Evolutionary conservation across 768 basidiomycete genomes (phyloP), one percentile per base, ranked within the genome.

Genomic region (Amanita pseudoporphyria): DNA sequence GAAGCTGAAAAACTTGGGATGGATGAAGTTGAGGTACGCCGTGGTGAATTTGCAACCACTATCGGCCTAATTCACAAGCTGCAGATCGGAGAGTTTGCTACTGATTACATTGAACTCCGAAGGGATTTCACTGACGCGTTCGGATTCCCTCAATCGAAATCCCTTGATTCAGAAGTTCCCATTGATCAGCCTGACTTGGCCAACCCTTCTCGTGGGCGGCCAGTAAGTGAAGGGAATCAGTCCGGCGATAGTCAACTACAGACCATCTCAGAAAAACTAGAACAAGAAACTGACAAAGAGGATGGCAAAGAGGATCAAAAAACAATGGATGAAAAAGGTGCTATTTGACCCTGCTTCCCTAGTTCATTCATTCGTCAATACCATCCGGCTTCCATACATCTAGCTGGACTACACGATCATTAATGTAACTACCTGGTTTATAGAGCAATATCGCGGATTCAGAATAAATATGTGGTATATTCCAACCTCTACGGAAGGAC

Each of bases 31-130:
- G 81, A 88, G 73, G 83, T 84, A 55, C 49, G 75, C 50, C 28
- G 45, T 47, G 22, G 16, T 5, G 37, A 28, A 16, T 13, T 16
- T 24, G 14, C 14, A 41, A 21, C 10, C 38, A 14, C 32, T 47
- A 40, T 24, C 4, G 7, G 14, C 10, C 42, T 39, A 1, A 39
- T 53, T 47, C 39, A 45, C 28, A 45, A 18, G 12, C 51, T 24
- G 18, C 31, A 83, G 79, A 79, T 82, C 33, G 81, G 82, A 45
- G 82, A 84, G 57, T 84, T 82, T 51, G 82, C 81, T 12, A 77
- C 69, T 16, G 82, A 84, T 54, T 83, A 82, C 53, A 79, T 81
- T 51, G 79, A 87, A 60, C 71, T 84, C 16, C 79, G 80, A 39
- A 74, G 84, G 45, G 77, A 84, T 57, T 82, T 75, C 56, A 66